Evolutionary conservation across 768 basidiomycete species (phyloP), one percentile per base, ranked within the genome.

Genomic region (Boletellus emodensis): DNA sequence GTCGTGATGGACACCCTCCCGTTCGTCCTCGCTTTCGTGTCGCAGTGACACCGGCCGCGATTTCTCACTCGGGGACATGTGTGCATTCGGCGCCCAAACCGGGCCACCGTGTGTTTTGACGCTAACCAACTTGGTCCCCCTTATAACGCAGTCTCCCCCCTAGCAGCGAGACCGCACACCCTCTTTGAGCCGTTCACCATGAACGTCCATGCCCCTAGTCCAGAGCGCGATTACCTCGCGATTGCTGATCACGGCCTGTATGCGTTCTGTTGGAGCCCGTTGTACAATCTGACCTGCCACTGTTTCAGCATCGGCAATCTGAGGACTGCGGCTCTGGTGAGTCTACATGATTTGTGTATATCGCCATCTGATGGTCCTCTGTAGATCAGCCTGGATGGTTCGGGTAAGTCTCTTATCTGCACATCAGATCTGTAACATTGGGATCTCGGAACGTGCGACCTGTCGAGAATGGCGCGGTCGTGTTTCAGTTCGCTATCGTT

Each of bases 171-270:
- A 35, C 39, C 30, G 17, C 37, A 22, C 13, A 9, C 26, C 18
- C 43, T 42, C 34, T 39, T 35, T 37, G 40, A 44, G 38, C 44
- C 22, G 34, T 6, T 43, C 48, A 58, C 34, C 51, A 71, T 64
- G 82, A 85, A 83, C 62, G 59, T 78, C 48, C 77, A 76, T 33
- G 65, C 78, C 24, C 83, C 83, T 28, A 61, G 61, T 43, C 62
- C 71, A 37, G 72, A 85, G 32, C 75, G 87, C 46, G 86, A 82
- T 44, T 91, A 91, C 64, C 67, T 84, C 42, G 73, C 85, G 18
- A 85, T 92, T 47, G 80, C 86, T 14, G 89, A 91, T 61, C 90
- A 92, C 72, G 89, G 76, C 40, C 65, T 92, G 86, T 90, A 65
- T 65, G 83, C 67, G 24, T 46, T n/a, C 34, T 17, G 22, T 41